phyloP scores from a whole-genome alignment of 768 basidiomycete genomes.

The Clathrus columnatus region DNA sequence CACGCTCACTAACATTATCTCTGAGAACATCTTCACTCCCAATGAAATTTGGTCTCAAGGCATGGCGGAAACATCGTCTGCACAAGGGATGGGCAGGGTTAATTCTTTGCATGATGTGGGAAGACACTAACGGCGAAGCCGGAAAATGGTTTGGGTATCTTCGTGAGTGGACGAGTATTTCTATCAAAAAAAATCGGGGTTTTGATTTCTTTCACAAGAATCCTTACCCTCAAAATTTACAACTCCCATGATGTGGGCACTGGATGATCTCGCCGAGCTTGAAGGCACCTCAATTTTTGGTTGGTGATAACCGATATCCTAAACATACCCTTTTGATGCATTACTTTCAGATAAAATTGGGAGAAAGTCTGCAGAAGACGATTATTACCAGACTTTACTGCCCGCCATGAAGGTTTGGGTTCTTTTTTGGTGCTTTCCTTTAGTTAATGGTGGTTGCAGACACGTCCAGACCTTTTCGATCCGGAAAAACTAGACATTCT shows the following conservation, averaged over 20 bases:
- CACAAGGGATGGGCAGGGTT: constrained; percentile 76
- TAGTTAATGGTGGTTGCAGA: constrained; percentile 30
- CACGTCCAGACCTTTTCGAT: constrained; percentile 65
- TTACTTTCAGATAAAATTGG: constrained; percentile 69
- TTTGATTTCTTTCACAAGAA: constrained; percentile 27
- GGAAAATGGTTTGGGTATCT: constrained; percentile 72
- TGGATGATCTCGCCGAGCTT: constrained; percentile 63
- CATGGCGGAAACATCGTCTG: constrained; percentile 56
- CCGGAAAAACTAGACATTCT: constrained; percentile 31
- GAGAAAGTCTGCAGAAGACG: constrained; percentile 67
- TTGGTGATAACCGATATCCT: constrained; percentile 22
- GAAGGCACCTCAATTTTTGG: constrained; percentile 82
- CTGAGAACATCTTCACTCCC: constrained; percentile 67
- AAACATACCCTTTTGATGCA: background rate
- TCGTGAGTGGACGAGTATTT: constrained; percentile 31
- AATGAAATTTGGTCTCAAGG: constrained; percentile 42
- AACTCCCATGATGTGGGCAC: constrained; percentile 93
- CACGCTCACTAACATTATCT: constrained; percentile 68
- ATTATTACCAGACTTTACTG: constrained; percentile 56
- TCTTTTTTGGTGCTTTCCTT: background rate
- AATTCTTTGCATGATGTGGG: constrained; percentile 96
- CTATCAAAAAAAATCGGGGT: background rate
- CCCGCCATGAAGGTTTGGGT: constrained; percentile 60
- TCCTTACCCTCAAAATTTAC: constrained; percentile 66
- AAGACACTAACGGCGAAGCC: constrained; percentile 50